Base-by-base conservation (phyloP, 257 asterid genomes). In the Ehretia macrophylla region DNA sequence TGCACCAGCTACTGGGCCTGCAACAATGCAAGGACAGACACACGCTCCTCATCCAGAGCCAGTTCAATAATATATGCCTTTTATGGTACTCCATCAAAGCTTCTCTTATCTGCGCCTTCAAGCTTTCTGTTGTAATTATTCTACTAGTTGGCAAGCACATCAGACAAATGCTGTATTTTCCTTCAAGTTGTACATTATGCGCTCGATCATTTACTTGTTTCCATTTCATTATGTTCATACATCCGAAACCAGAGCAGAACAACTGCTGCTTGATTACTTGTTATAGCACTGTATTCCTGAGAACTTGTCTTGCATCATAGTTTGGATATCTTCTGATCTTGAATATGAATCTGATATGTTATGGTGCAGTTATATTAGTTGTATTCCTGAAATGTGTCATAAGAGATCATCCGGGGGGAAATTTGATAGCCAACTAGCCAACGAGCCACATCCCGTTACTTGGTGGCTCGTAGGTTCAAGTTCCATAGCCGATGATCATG, bases 41-140 rank as follows among this genome's bases (percentile, higher is more conserved):
- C 47, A 2, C 16, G 8, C 45, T 65, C 62, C 65, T 47, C 63
- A 39, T n/a, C 35, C 67, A 4, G 68, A 54, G 45, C 62, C 74
- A 2, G 64, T 63, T 54, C 63, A 63, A 44, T 66, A 60, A 56
- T 48, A 35, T 8, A 18, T 37, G 46, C 32, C 14, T 32, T 39
- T 5, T 32, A 21, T 17, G 38, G 5, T 49, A 8, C 23, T 5
- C 17, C 20, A 11, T 49, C 54, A 19, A 49, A n/a, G 54, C 54
- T 49, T 49, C 54, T 49, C 21, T 16, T 17, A 1, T 27, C 27
- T 17, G 17, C 17, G 27, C 22, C 10, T 49, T 8, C n/a, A 21
- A 17, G 54, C 13, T 13, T 11, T 11, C 54, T 49, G 27, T 49
- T 49, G 54, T 49, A 11, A 21, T 17, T 21, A 6, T n/a, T 49